Base-by-base conservation (phyloP, 495 filamentous ascomycete genomes). In the Penicillium maclennaniae region DNA sequence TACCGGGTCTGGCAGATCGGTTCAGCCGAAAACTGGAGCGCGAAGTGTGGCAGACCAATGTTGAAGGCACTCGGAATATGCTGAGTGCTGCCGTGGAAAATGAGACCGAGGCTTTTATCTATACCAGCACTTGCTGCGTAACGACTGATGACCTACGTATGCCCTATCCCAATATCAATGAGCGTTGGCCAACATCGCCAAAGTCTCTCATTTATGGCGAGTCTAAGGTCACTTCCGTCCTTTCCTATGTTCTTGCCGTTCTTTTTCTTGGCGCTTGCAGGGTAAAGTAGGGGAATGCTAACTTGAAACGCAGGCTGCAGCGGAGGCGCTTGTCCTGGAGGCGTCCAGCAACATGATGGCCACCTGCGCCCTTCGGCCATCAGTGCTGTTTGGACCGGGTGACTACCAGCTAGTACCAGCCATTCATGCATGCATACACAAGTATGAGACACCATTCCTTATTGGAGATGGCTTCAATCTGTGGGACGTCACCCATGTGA, bases 401-500 rank as follows among this genome's bases (percentile, higher is more conserved):
- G 81, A 86, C 59, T 68, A 69, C 45, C 73, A 80, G 36, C 61
- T 80, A 44, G 62, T 84, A 12, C 75, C 78, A 16, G 62, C 75
- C 28, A 72, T 85, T 25, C 79, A 84, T 54, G 71, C 75, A 53
- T 79, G 79, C 53, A 85, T 85, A 51, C 68, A 64, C 41, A 78
- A 79, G 52, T 51, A 66, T 31, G 74, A 84, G 60, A 84, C 81
- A 6, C 71, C 74, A 1, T 85, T 79, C 64, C 65, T 83, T 36
- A 69, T 85, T 37, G 84, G 84, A 9, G 51, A 71, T 51, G 82
- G 81, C 4, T 53, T 67, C 10, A 87, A 87, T 54, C 53, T 85
- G 42, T 82, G 78, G 71, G 82, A 86, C 63, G 78, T 84, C 43
- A 82, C 79, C 21, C 81, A 86, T 60, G 78, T 84, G 20, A 66